Percentiles rank a stretch among this genome's conserved stretches.
These are phyloP conservation scores for Raffaelea deltoideospora DNA, from an alignment of 2,329 filamentous ascomycete species.

Conservation along the genomic window DNA sequence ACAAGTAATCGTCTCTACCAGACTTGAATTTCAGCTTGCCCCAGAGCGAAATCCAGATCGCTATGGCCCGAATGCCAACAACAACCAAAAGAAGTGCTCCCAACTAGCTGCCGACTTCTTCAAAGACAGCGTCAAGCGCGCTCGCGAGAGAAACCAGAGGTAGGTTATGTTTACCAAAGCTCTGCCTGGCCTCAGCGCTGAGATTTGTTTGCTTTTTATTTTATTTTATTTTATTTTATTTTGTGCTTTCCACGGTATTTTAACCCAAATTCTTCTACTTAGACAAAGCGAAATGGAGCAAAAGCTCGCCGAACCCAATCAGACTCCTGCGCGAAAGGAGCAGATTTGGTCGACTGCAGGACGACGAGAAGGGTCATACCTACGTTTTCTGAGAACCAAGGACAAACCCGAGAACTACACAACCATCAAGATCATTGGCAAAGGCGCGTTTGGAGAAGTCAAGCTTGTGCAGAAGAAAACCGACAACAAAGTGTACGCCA, in stretches of 20 bases:
- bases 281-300: constrained; percentile 89
- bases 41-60: constrained; percentile 81
- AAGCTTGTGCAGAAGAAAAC: constrained; percentile 93
- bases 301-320: constrained; percentile 61
- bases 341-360: constrained; percentile 75
- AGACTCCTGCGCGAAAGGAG: constrained; percentile 62
- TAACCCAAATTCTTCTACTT: constrained; percentile 6
- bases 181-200: not conserved
- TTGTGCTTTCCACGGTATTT: not conserved
- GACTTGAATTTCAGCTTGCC: constrained; percentile 59
- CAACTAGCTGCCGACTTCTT: constrained; percentile 79
- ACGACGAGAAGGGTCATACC: constrained; percentile 78
- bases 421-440: constrained; percentile 95
- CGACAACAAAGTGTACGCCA: constrained; percentile 92
- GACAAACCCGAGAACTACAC: constrained; percentile 90
- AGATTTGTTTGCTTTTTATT: not conserved
- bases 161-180: constrained; percentile 21
- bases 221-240: not conserved
- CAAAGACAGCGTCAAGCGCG: constrained; percentile 95
- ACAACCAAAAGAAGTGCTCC: constrained; percentile 56
- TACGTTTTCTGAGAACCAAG: constrained; percentile 86
- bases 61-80: constrained; percentile 47
- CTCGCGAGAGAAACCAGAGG: constrained; percentile 89
- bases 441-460: constrained; percentile 96
- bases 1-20: constrained; percentile 34